phyloP scores from a whole-genome alignment of 2,329 filamentous ascomycete species.

The Pyricularia sp. region DNA sequence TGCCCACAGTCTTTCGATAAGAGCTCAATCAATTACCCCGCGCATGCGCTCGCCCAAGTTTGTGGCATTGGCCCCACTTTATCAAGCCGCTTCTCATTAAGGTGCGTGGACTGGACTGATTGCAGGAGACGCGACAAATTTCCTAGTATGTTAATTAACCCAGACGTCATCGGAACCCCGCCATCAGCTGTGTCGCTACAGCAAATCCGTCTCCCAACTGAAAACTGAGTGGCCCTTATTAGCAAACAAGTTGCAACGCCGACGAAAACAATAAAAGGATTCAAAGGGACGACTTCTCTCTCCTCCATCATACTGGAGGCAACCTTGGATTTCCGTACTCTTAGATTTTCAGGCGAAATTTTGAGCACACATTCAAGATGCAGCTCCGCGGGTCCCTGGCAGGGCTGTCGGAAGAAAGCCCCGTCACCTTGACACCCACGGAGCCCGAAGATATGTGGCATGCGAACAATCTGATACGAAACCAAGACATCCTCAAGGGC shows the following conservation, averaged over 20 bases:
- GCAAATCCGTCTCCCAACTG: neutral
- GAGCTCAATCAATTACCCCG: neutral
- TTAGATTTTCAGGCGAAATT: neutral
- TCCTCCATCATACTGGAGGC: neutral
- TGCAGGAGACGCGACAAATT: neutral
- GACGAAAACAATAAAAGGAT: neutral
- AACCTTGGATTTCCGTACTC: neutral
- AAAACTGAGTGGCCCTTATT: neutral
- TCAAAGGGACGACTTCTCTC: neutral
- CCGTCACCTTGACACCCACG: neutral
- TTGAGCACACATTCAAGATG: neutral
- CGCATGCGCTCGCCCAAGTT: neutral
- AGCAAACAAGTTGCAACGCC: too few species aligned
- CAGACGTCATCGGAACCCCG: neutral
- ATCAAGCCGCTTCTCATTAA: neutral
- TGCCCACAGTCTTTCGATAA: neutral
- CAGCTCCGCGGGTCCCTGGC: neutral
- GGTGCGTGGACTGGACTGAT: neutral
- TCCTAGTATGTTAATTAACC: neutral
- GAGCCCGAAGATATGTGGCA: constrained; percentile 32
- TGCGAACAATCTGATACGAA: constrained; percentile 49
- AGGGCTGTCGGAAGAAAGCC: neutral
- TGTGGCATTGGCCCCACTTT: neutral
- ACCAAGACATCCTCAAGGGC: constrained; percentile 42
- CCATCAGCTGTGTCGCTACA: neutral